Base-by-base conservation (phyloP, 164 flowering plant species). In the Kingdonia uniflora region DNA sequence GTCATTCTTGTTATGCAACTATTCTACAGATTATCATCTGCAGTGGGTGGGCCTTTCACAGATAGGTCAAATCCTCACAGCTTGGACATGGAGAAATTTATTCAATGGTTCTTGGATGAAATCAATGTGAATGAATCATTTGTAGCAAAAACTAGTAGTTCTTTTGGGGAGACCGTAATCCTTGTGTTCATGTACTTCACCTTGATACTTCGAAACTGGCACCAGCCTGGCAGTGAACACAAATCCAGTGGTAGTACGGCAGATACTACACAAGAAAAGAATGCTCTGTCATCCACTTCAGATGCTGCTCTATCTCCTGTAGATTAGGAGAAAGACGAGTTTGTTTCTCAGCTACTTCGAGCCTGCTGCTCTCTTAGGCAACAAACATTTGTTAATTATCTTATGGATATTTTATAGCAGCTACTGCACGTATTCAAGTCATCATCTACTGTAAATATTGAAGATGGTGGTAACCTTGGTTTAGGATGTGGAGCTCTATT, bases 101-200 rank as follows among this genome's bases (percentile, higher is more conserved):
- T 87, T 45, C 73, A 70, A 54, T 94, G 99, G 97, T 84, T 94
- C 70, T 59, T 89, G 71, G 86, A 78, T 74, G 97, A 94, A 71
- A 85, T 94, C 51, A 75, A 85, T 65, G 59, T 87, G 53, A 77
- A 67, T 46, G 76, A 72, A 62, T 80, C 90, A 55, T 80, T 89
- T 69, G 61, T 41, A 19, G 75, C 90, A 39, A 76, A 63, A 64
- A 65, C 69, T n/a, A 90, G 88, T 29, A 76, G 95, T 62, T 69
- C 86, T 43, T 94, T 85, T 74, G 99, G 99, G 46, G 99, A 89
- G 69, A 88, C 85, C 52, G 62, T 78, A 4, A 85, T 89, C 50
- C 84, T 94, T 42, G 88, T 87, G 33, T 89, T 83, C 71, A 89
- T 89, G 96, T 94, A 89, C 73, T 89, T 94, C 76, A 94, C 90